Conservation (phyloP, 108 stramenopile species). For the Schizochytrium sp. region DNA sequence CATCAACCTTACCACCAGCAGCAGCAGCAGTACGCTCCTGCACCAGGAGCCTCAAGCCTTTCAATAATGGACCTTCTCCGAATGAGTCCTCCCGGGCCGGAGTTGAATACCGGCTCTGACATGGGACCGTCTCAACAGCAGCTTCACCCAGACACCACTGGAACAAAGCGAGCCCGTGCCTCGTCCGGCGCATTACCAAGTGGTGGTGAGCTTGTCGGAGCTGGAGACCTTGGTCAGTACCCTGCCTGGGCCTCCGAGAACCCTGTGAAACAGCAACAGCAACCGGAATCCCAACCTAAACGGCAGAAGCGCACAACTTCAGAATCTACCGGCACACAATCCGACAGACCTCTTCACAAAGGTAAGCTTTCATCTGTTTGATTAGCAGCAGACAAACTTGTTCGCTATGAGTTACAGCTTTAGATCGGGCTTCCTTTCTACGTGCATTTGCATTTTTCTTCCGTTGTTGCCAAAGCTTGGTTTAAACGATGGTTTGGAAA, state of each 20-base stretch:
- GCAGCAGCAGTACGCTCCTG: neutral
- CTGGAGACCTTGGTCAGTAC: neutral
- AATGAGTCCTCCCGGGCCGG: neutral
- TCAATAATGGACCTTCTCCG: slow-evolving; percentile 11
- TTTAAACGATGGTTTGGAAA: too few relatives aligned
- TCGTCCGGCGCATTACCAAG: too few relatives aligned
- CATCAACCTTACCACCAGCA: neutral
- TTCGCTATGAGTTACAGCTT: neutral
- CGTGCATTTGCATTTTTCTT: neutral
- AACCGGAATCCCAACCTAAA: neutral
- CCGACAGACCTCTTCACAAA: neutral
- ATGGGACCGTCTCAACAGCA: neutral
- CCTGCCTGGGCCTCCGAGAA: neutral
- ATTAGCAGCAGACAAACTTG: neutral
- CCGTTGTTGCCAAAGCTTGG: too few relatives aligned
- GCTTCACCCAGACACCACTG: neutral
- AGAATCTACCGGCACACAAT: neutral
- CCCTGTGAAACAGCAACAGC: neutral
- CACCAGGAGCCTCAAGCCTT: neutral
- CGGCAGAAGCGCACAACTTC: neutral
- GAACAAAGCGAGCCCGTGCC: too few relatives aligned
- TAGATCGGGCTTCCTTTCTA: neutral
- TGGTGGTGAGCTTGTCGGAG: too few relatives aligned
- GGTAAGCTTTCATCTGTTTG: neutral
- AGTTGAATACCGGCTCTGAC: neutral